Evolutionary conservation across 2,329 filamentous ascomycete species (phyloP), one percentile per base, ranked within the genome.

Genomic region (Plenodomus lindquistii): DNA sequence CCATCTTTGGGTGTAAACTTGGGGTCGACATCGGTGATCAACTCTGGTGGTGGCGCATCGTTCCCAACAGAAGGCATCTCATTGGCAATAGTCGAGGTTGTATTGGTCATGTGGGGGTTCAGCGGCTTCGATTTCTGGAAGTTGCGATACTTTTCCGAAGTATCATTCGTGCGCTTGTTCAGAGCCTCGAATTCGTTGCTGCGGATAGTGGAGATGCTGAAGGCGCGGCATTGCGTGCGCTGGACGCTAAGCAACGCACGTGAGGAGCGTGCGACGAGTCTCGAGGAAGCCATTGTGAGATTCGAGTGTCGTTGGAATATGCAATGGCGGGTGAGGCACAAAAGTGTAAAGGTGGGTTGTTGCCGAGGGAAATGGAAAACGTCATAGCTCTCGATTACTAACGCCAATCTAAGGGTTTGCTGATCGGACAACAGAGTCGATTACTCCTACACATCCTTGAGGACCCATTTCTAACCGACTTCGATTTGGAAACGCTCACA

Each of bases 91-190:
- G 84, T 85, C 8, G 82, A 85, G 43, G 76, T 85, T 1, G 82
- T 85, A 68, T 85, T 85, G 24, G 84, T 84, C 67, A 87, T 73
- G 60, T 84, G 80, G 17, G 82, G 84, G 57, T 86, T 86, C 22
- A 82, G 67, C 1, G 79, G 73, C 72, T 81, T 85, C 52, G 80
- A 75, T 22, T 71, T 79, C 69, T 86, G 82, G 51, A 75, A 75
- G 57, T 81, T 77, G 57, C 82, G 77, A 65, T 84, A 79, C 40
- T 77, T 75, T 44, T 78, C 73, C 18, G 78, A 76, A 10, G 77
- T 84, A 55, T 82, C 78, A 50, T 82, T 78, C 52, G 69, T 72
- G 50, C 78, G 75, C 47, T 79, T 76, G 62, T 80, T 80, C 54
- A 75, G 66, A 42, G 73, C 70, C 46, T 70, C 68, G 55, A 75